Conservation (phyloP, 306 rosid genomes). For the Cicer yamashitae region DNA sequence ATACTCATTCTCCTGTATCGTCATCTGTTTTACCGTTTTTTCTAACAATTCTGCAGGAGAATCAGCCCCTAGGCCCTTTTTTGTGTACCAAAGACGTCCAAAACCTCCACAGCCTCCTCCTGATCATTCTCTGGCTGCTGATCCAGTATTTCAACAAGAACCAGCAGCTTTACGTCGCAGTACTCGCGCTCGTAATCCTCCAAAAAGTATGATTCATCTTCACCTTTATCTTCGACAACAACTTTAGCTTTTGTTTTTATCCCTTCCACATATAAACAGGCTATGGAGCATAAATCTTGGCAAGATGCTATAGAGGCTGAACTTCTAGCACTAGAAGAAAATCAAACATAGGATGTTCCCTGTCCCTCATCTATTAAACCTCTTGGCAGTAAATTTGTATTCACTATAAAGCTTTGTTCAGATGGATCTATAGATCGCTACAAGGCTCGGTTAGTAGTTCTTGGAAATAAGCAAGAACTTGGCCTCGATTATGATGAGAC, state of each 20-base stretch:
- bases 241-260: slow-evolving; percentile 6
- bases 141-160: background rate
- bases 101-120: background rate
- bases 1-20: background rate
- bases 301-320: background rate
- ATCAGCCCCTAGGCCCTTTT: background rate
- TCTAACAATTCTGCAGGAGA: background rate
- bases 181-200: background rate
- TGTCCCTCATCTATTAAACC: too few relatives aligned
- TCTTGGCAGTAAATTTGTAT: too few relatives aligned
- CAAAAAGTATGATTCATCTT: background rate
- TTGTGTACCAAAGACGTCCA: background rate
- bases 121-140: background rate
- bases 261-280: slow-evolving; percentile 17
- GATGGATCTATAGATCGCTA: too few relatives aligned
- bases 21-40: background rate
- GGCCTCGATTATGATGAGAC: too few relatives aligned
- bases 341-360: too few relatives aligned
- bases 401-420: too few relatives aligned
- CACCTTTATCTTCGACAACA: background rate
- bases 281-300: slow-evolving; percentile 20
- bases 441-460: too few relatives aligned
- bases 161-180: background rate
- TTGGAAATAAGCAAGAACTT: too few relatives aligned
- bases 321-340: too few relatives aligned